Percentiles rank a stretch among this genome's conserved stretches.
Conservation (phyloP, 2,329 filamentous ascomycete genomes). For the Fusarium pseudoanthophilum region DNA sequence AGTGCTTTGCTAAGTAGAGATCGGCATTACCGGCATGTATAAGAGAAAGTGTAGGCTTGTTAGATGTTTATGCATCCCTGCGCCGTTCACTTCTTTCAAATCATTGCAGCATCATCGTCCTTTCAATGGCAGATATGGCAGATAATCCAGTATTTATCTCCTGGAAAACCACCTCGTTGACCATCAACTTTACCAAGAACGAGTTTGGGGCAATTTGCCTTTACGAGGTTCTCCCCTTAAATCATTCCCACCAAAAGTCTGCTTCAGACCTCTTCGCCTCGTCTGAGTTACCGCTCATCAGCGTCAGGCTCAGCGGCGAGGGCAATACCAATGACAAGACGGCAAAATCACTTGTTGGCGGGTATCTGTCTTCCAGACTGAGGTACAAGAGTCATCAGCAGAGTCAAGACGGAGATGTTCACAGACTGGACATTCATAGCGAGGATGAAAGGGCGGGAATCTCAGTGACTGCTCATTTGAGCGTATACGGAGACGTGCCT, state of each 20-base stretch:
- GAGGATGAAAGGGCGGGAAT: neutral
- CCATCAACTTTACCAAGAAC: neutral
- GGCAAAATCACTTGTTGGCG: neutral
- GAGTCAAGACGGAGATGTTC: neutral
- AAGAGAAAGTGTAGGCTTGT: neutral
- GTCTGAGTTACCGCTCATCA: neutral
- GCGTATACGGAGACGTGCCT: neutral
- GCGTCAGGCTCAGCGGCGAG: neutral
- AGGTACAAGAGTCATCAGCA: neutral
- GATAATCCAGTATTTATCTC: neutral
- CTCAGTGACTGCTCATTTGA: neutral
- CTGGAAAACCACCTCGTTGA: neutral
- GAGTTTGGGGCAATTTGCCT: neutral
- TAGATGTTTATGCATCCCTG: fast-evolving
- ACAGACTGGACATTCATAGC: neutral
- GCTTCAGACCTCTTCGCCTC: neutral
- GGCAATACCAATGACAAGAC: neutral
- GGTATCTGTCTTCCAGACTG: neutral
- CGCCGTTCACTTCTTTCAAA: fast-evolving
- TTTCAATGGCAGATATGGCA: neutral
- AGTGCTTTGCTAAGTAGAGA: fast-evolving
- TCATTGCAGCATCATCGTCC: neutral
- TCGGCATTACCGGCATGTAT: neutral
- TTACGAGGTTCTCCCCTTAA: neutral
- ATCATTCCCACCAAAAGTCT: neutral